Conservation (phyloP, 345 rosid genomes). For the Dipteronia dyeriana region DNA sequence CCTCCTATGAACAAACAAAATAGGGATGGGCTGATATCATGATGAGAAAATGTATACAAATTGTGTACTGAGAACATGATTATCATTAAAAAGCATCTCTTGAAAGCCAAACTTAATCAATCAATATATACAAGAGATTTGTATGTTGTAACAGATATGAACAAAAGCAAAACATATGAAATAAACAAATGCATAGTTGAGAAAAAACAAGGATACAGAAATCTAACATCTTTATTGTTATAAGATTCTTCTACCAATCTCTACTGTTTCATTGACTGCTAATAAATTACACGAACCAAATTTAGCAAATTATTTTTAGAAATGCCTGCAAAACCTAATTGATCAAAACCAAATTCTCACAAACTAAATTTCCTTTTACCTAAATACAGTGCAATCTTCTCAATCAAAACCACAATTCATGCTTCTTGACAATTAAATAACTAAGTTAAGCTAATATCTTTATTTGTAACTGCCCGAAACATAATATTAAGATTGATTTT, state of each 20-base stretch:
- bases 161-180: too few species aligned
- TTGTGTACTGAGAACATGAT: too few species aligned
- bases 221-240: conserved; percentile 63
- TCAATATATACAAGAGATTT: too few species aligned
- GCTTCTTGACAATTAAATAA: background rate
- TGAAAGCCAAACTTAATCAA: too few species aligned
- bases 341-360: background rate
- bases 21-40: too few species aligned
- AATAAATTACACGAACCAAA: background rate
- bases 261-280: conserved; percentile 46
- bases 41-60: too few species aligned
- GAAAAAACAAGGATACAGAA: conserved; percentile 16
- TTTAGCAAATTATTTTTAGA: background rate
- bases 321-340: conserved; percentile 15
- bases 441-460: background rate
- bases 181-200: background rate
- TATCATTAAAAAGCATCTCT: too few species aligned
- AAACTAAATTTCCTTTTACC: background rate
- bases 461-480: background rate
- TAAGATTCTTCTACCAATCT: conserved; percentile 44
- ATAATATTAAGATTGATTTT: too few species aligned
- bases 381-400: background rate
- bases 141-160: too few species aligned
- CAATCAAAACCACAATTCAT: background rate
- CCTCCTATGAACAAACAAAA: too few species aligned